Conservation (phyloP, 345 rosid species). For the Noccaea caerulescens region DNA sequence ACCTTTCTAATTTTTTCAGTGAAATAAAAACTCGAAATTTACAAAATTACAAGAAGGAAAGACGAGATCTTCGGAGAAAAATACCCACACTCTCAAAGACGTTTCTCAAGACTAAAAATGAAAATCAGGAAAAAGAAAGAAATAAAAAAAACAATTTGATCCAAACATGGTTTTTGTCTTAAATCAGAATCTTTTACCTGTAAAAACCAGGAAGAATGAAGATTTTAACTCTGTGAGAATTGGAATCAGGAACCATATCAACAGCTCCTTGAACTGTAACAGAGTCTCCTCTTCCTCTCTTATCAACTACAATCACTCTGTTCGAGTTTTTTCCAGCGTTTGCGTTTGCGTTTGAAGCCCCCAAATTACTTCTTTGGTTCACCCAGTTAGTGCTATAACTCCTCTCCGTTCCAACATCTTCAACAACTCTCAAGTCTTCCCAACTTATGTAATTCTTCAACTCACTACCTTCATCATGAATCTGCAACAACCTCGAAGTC, state of each 20-base stretch:
- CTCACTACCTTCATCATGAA: constrained; percentile 2
- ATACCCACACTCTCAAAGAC: constrained; percentile 2
- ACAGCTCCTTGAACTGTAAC: constrained; percentile 86
- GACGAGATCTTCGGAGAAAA: constrained; percentile 17
- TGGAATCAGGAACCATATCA: constrained; percentile 70
- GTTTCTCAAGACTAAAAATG: neutral
- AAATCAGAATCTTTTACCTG: constrained; percentile 54
- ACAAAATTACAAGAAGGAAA: neutral
- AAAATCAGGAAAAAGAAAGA: neutral
- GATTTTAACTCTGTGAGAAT: constrained; percentile 74
- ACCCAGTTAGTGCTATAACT: constrained; percentile 29
- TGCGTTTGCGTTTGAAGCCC: constrained; percentile 29
- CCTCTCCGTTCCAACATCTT: constrained; percentile 11
- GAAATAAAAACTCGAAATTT: neutral
- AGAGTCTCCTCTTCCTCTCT: constrained; percentile 70
- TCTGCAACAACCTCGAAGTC: constrained; percentile 28
- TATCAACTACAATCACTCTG: constrained; percentile 72
- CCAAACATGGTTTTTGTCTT: constrained; percentile 19
- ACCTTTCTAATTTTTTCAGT: constrained; percentile 1
- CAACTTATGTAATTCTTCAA: constrained; percentile 56
- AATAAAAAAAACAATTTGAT: neutral
- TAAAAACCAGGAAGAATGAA: constrained; percentile 79
- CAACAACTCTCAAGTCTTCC: constrained; percentile 72
- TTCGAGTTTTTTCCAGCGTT: constrained; percentile 34
- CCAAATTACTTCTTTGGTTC: neutral